Base-by-base conservation (phyloP, 2,329 filamentous ascomycete species). In the Rutstroemia sp. region DNA sequence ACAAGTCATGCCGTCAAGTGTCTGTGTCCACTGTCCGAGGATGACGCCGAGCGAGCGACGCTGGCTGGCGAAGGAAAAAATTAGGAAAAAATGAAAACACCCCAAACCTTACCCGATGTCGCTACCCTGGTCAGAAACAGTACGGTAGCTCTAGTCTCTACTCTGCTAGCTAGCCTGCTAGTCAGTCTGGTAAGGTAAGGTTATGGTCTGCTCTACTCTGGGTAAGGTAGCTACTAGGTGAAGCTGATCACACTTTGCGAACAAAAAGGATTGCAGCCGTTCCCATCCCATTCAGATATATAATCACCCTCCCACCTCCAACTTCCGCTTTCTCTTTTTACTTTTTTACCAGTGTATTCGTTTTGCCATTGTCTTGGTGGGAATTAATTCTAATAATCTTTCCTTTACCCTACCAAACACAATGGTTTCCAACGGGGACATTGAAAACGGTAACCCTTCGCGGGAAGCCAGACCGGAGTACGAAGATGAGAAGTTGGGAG, bases 401-500 rank as follows among this genome's bases (percentile, higher is more conserved):
- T 54, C 34, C 34, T 54, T 54, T 12, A 49, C 48, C 52, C 52
- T 49, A 34, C 52, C 45, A 34, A 16, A 10, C 48, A 46, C 53
- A 56, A 56, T 56, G 53, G 53, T 48, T 49, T 30, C 40, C 17
- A 42, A 42, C 23, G 52, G 52, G 48, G 54, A 56, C 40, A 27
- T 51, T 46, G 42, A 52, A 12, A 57, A 57, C 23, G 54, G 27
- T 38, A 30, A 50, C 54, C 48, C 48, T 38, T 21, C 40, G 48
- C 10, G n/a, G 14, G 54, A 49, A 6, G 54, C 39, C 39, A 45
- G 48, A 45, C 54, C 40, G 14, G 48, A 56, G 14, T 46, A 60
- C 45, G 61, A 67, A 56, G 61, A 63, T 56, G 60, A 62, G 16
- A 64, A 66, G 36, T 54, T 65, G 72, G 82, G 84, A 70, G 83